Evolutionary conservation across 345 rosid genomes (phyloP).

Genomic region (Brassica carinata): DNA sequence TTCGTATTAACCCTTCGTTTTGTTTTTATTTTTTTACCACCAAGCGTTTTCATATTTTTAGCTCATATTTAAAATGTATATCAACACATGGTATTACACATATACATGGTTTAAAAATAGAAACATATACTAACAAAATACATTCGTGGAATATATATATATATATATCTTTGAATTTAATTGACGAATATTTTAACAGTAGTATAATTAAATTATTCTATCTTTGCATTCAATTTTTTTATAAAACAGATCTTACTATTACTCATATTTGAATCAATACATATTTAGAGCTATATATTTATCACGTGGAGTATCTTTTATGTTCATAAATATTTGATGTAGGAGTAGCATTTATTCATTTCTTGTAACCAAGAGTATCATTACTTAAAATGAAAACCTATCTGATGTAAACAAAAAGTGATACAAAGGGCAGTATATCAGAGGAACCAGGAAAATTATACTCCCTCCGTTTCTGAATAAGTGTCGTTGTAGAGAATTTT

Average conservation of each 20-base stretch:
- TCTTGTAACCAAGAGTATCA: neutral
- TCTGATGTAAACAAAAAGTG: neutral
- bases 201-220: neutral
- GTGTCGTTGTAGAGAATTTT: too few species aligned
- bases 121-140: neutral
- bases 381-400: neutral
- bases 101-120: neutral
- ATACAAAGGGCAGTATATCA: neutral
- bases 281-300: neutral
- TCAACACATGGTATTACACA: neutral
- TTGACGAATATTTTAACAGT: neutral
- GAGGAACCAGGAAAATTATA: neutral
- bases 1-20: constrained; percentile 18
- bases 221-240: neutral
- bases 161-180: neutral
- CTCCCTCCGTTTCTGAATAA: too few species aligned
- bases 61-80: neutral
- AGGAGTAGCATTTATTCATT: neutral
- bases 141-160: neutral
- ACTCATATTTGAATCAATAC: neutral
- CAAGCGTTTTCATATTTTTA: constrained; percentile 10
- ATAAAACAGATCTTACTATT: neutral
- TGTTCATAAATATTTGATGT: neutral
- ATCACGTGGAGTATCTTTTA: neutral
- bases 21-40: constrained; percentile 2